Conservation (phyloP, 306 rosid genomes). For the Begonia masoniana region DNA sequence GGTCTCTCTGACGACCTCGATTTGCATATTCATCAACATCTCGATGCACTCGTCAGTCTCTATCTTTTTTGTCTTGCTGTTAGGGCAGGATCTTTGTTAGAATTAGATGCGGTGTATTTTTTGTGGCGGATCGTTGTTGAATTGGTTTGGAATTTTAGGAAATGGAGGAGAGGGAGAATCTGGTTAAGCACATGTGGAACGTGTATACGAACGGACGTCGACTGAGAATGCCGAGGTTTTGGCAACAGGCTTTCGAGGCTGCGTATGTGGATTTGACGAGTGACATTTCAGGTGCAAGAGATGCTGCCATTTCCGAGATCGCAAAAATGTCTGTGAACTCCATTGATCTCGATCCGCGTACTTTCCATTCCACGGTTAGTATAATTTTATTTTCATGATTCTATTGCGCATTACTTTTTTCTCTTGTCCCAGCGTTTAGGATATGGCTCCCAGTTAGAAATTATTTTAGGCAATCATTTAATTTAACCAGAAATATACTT, state of each 20-base stretch:
- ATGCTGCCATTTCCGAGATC: constrained; percentile 72
- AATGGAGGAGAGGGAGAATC: constrained; percentile 99
- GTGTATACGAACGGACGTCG: constrained; percentile 87
- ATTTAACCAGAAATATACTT: too few relatives aligned
- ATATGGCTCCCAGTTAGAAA: too few relatives aligned
- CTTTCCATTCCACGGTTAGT: constrained; percentile 71
- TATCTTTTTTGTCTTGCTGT: too few relatives aligned
- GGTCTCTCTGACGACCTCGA: constrained; percentile 33
- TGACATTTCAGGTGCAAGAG: constrained; percentile 67
- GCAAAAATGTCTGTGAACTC: constrained; percentile 91
- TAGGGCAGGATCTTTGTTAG: too few relatives aligned
- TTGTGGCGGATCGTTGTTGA: too few relatives aligned
- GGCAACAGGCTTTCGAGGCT: constrained; percentile 96
- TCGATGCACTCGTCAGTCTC: constrained; percentile 73
- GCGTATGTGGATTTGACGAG: constrained; percentile 83
- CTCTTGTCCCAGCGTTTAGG: too few relatives aligned
- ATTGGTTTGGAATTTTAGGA: constrained; percentile 29
- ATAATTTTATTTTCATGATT: too few relatives aligned
- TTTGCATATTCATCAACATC: constrained; percentile 61
- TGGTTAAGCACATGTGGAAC: constrained; percentile 98
- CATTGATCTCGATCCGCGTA: constrained; percentile 58
- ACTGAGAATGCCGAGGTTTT: constrained; percentile 81
- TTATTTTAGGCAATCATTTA: too few relatives aligned
- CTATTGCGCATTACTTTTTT: too few relatives aligned
- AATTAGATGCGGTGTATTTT: too few relatives aligned